Evolutionary conservation across 441 rosid genomes (phyloP).

Genomic region (Arabidopsis lyrata): DNA sequence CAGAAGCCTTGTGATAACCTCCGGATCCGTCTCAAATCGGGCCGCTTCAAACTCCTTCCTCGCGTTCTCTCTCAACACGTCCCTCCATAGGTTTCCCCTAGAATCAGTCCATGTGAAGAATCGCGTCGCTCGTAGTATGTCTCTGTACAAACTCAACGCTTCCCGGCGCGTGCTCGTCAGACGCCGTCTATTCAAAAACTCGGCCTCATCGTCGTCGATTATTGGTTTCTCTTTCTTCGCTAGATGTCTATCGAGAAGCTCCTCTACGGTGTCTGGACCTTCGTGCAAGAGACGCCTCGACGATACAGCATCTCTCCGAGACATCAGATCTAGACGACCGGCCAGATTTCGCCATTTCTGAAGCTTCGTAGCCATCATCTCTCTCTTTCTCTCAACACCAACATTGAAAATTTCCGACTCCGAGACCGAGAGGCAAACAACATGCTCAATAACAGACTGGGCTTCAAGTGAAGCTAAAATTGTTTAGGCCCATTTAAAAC

Average conservation of each 20-base stretch:
- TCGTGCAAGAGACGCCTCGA: constrained; percentile 55
- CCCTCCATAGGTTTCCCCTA: constrained; percentile 79
- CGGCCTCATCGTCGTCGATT: constrained; percentile 68
- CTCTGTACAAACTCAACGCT: constrained; percentile 80
- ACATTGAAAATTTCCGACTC: not conserved
- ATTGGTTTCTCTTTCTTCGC: constrained; percentile 64
- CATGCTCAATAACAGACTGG: not conserved
- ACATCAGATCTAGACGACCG: constrained; percentile 5
- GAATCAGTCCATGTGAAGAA: constrained; percentile 82
- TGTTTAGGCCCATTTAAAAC: not conserved
- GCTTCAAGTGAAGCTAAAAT: constrained; percentile 11
- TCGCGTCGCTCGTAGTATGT: constrained; percentile 78
- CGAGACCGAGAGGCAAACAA: not conserved
- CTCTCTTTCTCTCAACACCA: constrained; percentile 1
- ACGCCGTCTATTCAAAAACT: constrained; percentile 57
- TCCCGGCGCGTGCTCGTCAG: constrained; percentile 76
- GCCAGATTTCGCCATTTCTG: constrained; percentile 56
- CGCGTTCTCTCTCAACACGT: constrained; percentile 78
- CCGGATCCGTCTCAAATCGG: constrained; percentile 81
- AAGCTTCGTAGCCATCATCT: constrained; percentile 49
- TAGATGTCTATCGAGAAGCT: constrained; percentile 76
- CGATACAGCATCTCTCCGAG: constrained; percentile 3
- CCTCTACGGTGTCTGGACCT: constrained; percentile 87
- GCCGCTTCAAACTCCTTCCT: constrained; percentile 88
- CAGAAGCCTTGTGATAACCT: constrained; percentile 69